phyloP scores from a whole-genome alignment of 192 early-diverging fungal species.

The Dissophora ornata region DNA sequence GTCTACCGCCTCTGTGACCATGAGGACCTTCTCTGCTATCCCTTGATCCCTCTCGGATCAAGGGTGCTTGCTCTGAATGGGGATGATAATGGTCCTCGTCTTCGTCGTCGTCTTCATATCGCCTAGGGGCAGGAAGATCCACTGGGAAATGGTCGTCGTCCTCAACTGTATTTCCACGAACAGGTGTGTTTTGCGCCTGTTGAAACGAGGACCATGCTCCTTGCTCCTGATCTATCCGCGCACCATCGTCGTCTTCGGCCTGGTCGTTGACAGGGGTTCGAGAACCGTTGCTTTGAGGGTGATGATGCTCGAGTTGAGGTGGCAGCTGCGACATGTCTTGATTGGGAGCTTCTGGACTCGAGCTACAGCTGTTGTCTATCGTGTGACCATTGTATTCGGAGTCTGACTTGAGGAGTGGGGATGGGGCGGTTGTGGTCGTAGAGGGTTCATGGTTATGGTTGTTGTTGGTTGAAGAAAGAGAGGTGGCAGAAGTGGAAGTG shows the following conservation, averaged over 20 bases:
- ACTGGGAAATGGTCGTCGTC: constrained; percentile 5
- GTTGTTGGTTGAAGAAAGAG: neutral
- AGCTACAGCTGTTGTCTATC: neutral
- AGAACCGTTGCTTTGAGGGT: neutral
- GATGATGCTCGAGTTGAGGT: neutral
- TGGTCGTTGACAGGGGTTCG: neutral
- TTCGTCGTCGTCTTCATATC: constrained; percentile 30
- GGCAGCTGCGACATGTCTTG: too few species aligned
- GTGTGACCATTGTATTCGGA: too few species aligned
- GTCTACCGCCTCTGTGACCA: neutral
- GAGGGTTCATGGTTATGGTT: neutral
- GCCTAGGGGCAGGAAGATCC: constrained; percentile 13
- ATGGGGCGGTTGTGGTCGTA: too few species aligned
- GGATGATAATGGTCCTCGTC: constrained; percentile 18
- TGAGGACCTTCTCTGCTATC: constrained; percentile 15
- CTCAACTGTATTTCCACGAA: too few species aligned
- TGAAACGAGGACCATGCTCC: too few species aligned
- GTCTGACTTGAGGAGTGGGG: too few species aligned
- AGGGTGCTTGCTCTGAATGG: constrained; percentile 14
- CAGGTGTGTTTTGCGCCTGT: too few species aligned
- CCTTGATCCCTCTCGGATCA: constrained; percentile 14
- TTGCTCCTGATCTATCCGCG: neutral
- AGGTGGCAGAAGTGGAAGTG: neutral
- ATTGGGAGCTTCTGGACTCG: neutral
- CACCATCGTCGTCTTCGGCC: neutral